Base-by-base conservation (phyloP, 495 filamentous ascomycete species). In the Alectoria sarmentosa region DNA sequence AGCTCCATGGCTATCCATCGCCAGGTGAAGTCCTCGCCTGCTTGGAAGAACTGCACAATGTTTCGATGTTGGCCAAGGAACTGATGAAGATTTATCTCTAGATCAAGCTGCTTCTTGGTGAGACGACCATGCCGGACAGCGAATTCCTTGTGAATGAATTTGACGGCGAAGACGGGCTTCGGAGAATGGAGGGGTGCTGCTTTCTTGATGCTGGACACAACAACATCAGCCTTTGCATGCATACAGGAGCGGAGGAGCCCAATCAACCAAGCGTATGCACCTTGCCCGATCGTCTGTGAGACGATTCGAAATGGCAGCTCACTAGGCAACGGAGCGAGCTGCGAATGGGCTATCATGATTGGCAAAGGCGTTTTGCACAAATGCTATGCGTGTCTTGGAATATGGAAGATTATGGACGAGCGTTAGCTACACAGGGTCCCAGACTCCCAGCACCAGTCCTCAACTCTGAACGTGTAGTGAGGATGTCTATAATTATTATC, bases 1-100 rank as follows among this genome's bases (percentile, higher is more conserved):
- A 90, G 86, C 74, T 99, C 94, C 92, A 99, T 97, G 19, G 91
- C 92, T 70, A 99, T 96, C 93, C 93, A 99, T 69, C 86, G 82
- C 95, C 95, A 99, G n/a, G 86, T 76, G 4, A 79, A 73, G 72
- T 99, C 92, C 73, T 97, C 91, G 60, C 90, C 94, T 5, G 84
- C 87, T 39, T 86, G 85, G 69, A 92, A 92, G 80, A 90, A 97
- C 69, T 89, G 86, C 67, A 99, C 96, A 61, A 99, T 87, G 74
- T 98, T 97, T 55, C 86, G 82, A 73, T 99, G 94, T 65, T 90
- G 88, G 44, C 89, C 89, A 55, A 96, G 87, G 70, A 92, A 86
- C 42, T 83, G 84, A 76, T 99, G 94, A 11, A 98, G 83, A 14
- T 88, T 90, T 39, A 92, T 86, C 76, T 99, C 94, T 78, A 95